Conservation (phyloP, 768 basidiomycete genomes). For the Tulasnella sp. region DNA sequence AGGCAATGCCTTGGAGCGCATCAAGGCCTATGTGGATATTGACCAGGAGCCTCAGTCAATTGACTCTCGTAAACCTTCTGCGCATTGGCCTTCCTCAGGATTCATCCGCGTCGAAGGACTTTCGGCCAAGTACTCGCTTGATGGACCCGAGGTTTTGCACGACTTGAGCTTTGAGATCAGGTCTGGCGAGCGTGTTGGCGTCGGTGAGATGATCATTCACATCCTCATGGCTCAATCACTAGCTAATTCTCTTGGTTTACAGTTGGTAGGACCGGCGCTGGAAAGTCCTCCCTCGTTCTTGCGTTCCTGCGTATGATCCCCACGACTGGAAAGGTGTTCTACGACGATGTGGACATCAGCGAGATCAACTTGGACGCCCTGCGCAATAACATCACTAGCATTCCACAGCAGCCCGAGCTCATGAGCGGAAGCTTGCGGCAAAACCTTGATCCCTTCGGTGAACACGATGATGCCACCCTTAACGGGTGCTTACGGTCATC, state of each 20-base stretch:
- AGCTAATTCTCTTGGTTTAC: neutral
- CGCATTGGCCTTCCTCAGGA: slow-evolving; percentile 53
- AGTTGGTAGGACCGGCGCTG: slow-evolving; percentile 52
- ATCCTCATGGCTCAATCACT: neutral
- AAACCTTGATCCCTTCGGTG: slow-evolving; percentile 49
- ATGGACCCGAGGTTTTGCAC: slow-evolving; percentile 50
- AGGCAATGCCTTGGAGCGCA: slow-evolving; percentile 34
- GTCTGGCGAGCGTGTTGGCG: slow-evolving; percentile 49
- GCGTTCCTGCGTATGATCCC: too few species aligned
- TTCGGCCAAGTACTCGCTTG: slow-evolving; percentile 38
- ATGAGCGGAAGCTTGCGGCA: slow-evolving; percentile 44
- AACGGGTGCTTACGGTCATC: slow-evolving; percentile 41
- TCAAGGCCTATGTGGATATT: slow-evolving; percentile 43
- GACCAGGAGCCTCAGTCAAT: slow-evolving; percentile 41
- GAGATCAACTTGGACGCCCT: slow-evolving; percentile 44
- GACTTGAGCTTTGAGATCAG: slow-evolving; percentile 46
- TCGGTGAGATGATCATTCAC: slow-evolving; percentile 29
- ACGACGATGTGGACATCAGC: slow-evolving; percentile 41
- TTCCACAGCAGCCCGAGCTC: slow-evolving; percentile 46
- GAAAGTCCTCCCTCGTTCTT: slow-evolving; percentile 42
- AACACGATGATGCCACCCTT: slow-evolving; percentile 42
- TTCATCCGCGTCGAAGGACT: slow-evolving; percentile 40
- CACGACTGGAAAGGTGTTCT: slow-evolving; percentile 41
- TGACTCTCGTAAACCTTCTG: slow-evolving; percentile 39
- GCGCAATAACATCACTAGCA: slow-evolving; percentile 49